Base-by-base conservation (phyloP, 495 filamentous ascomycete species). In the Lentithecium fluviatile region DNA sequence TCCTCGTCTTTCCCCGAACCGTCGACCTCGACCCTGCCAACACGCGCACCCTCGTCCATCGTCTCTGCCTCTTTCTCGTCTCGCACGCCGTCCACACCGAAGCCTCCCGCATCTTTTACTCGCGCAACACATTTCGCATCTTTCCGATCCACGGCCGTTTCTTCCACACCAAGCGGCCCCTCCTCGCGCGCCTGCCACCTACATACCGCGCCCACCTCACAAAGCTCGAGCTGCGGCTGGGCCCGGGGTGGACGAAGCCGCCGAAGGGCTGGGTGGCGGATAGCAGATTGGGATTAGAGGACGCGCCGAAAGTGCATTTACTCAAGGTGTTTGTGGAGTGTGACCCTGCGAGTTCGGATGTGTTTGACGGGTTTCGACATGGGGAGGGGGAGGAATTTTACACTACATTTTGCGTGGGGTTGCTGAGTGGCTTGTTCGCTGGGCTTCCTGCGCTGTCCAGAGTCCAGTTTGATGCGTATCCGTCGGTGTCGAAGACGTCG, bases 251-350 rank as follows among this genome's bases (percentile, higher is more conserved):
- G 87, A 88, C 77, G 15, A 79, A 79, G 46, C 90, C 90, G 2
- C 90, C 90, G 0, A 74, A 76, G 11, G 82, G 84, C 45, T 94
- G 90, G 89, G 79, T 80, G 2, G 85, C 91, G 24, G 85, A 83
- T 62, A 70, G 78, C 5, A 73, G 79, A 0, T 76, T 94, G 23
- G 88, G 89, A 0, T 75, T 95, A 23, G 69, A 75, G 37, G 83
- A 91, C 43, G 85, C 85, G 75, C 72, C 71, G 32, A 79, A 78
- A 45, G 78, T 88, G 20, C 78, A 80, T 38, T 80, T 77, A 12
- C 71, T 96, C 46, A 88, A 84, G 51, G 80, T 96, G 0, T 92
- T 90, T 67, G 81, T 93, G 23, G 83, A 95, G 73, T 82, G 78
- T 64, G 91, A 96, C 69, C 89, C 91, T 0, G 62, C 66, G 24